Conservation (phyloP, 768 basidiomycete genomes). For the Roridomyces roridus region DNA sequence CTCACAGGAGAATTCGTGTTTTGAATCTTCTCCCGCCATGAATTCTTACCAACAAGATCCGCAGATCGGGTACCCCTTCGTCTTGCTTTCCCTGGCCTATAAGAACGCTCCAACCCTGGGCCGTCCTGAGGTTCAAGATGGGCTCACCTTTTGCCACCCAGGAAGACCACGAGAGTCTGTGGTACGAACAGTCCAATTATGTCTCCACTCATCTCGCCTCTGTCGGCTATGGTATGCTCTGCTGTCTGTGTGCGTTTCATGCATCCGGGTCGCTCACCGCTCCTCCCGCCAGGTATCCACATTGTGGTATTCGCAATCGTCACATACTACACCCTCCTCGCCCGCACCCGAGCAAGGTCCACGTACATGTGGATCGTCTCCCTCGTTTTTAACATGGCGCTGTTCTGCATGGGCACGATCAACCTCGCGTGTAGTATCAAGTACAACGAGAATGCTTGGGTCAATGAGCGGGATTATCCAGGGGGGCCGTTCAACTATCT, state of each 20-base stretch:
- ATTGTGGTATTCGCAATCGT: slow-evolving; percentile 8
- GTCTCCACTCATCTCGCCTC: slow-evolving; percentile 13
- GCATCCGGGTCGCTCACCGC: no score
- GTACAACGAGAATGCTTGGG: slow-evolving; percentile 21
- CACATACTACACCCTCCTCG: slow-evolving; percentile 4
- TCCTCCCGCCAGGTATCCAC: slow-evolving; percentile 10
- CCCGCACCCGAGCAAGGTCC: background rate
- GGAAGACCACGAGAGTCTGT: slow-evolving; percentile 10
- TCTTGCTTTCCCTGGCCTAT: no score
- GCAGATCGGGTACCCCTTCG: no score
- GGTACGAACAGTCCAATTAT: slow-evolving; percentile 19
- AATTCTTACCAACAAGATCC: no score
- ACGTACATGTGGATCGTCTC: slow-evolving; percentile 15
- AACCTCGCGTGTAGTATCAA: slow-evolving; percentile 23
- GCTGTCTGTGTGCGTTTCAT: no score
- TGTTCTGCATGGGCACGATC: slow-evolving; percentile 19
- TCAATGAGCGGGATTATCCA: slow-evolving; percentile 22
- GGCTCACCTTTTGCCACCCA: slow-evolving; percentile 15
- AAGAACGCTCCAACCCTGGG: no score
- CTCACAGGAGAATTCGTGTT: no score
- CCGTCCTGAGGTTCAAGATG: no score
- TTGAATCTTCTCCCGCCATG: no score
- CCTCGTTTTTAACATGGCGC: slow-evolving; percentile 11
- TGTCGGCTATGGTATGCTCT: slow-evolving; percentile 8
- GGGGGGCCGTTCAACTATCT: slow-evolving; percentile 37